Conservation (phyloP, 1,284 basidiomycete species). For the Sporisorium scitamineum region DNA sequence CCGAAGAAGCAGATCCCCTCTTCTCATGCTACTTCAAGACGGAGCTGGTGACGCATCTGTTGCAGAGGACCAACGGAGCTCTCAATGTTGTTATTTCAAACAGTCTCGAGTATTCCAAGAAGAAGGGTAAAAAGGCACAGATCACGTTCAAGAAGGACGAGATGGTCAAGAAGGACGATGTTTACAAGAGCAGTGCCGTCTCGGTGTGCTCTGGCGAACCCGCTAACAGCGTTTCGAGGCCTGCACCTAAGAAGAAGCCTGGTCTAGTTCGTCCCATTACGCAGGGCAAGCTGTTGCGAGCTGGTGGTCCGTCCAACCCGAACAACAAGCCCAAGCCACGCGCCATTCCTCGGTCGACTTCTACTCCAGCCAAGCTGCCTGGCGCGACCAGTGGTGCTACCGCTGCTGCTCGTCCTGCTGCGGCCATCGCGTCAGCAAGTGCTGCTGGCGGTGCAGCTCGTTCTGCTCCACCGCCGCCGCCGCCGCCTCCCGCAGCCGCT, state of each 20-base stretch:
- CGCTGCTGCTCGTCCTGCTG: constrained; percentile 18
- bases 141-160: constrained; percentile 94
- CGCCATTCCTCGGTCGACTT: constrained; percentile 41
- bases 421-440: constrained; percentile 52
- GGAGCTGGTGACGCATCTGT: constrained; percentile 85
- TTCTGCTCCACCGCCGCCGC: constrained; percentile 70
- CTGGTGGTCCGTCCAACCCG: constrained; percentile 76
- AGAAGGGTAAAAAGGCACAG: constrained; percentile 92
- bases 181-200: constrained; percentile 94
- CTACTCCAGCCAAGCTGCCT: constrained; percentile 36
- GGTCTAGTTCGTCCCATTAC: constrained; percentile 85
- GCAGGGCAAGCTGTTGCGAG: constrained; percentile 81
- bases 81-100: constrained; percentile 74
- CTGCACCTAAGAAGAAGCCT: constrained; percentile 87
- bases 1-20: constrained; percentile 90
- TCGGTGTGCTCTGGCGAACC: constrained; percentile 90
- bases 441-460: constrained; percentile 57
- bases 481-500: constrained; percentile 70
- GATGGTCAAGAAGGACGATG: constrained; percentile 79
- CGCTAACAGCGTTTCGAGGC: constrained; percentile 81
- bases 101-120: constrained; percentile 80
- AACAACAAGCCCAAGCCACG: constrained; percentile 64
- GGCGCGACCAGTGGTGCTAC: constrained; percentile 14
- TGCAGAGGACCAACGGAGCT: constrained; percentile 83
- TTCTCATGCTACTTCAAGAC: constrained; percentile 96